phyloP scores from a whole-genome alignment of 2,329 filamentous ascomycete genomes.

The Hymenoscyphus infarciens region DNA sequence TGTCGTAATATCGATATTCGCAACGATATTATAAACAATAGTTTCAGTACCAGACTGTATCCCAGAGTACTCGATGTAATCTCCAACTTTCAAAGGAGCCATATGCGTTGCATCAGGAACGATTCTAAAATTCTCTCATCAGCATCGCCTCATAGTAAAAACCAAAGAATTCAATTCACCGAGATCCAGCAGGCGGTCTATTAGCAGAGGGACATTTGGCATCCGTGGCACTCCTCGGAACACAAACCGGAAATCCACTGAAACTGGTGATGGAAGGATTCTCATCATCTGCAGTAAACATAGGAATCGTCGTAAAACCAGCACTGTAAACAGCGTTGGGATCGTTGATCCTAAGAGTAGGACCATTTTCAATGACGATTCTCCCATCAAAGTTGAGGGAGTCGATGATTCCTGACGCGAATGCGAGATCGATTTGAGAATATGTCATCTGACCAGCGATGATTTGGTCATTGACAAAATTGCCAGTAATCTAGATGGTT shows the following conservation, averaged over 20 bases:
- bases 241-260: conserved; percentile 51
- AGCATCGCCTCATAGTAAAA: not conserved
- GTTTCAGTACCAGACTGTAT: conserved; percentile 36
- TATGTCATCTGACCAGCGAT: conserved; percentile 40
- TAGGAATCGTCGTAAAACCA: conserved; percentile 38
- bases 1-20: conserved; percentile 40
- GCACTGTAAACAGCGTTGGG: conserved; percentile 44
- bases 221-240: conserved; percentile 41
- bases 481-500: conserved; percentile 35
- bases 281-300: conserved; percentile 47
- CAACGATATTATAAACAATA: conserved; percentile 38
- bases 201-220: conserved; percentile 34
- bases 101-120: conserved; percentile 38
- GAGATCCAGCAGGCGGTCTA: not conserved
- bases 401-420: conserved; percentile 37
- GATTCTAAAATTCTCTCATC: conserved; percentile 26
- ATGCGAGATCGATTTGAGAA: conserved; percentile 37
- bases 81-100: conserved; percentile 41
- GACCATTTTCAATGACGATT: conserved; percentile 38
- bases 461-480: conserved; percentile 37
- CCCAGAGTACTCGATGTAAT: conserved; percentile 41
- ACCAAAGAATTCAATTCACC: not conserved
- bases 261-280: conserved; percentile 47
- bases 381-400: conserved; percentile 36
- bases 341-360: conserved; percentile 41